phyloP scores from a whole-genome alignment of 1,139 yeast species.

The Pichia sp. region DNA sequence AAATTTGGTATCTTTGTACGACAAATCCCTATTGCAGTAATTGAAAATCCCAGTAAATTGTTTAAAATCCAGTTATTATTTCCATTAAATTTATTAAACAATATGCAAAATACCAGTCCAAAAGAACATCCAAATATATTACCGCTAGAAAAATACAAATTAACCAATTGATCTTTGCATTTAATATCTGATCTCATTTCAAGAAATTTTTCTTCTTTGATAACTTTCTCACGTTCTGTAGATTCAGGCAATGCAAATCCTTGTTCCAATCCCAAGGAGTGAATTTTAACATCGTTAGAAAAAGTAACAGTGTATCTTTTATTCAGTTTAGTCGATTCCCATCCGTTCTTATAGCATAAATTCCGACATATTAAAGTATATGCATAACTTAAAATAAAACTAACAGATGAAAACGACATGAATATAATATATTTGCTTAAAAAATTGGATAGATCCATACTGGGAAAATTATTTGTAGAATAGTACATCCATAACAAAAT shows the following conservation, averaged over 20 bases:
- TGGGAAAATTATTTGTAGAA: conserved; percentile 31
- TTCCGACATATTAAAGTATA: conserved; percentile 27
- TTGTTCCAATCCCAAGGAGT: conserved; percentile 29
- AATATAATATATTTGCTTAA: conserved; percentile 34
- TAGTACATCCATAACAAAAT: conserved; percentile 36
- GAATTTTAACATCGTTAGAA: conserved; percentile 30
- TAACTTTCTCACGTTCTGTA: conserved; percentile 24
- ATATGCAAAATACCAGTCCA: conserved; percentile 26
- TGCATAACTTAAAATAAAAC: conserved; percentile 24
- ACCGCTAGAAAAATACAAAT: conserved; percentile 34
- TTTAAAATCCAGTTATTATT: conserved; percentile 34
- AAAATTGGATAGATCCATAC: conserved; percentile 28
- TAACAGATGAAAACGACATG: conserved; percentile 29
- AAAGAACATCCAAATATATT: conserved; percentile 29
- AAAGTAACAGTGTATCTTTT: conserved; percentile 31
- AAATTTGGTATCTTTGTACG: conserved; percentile 35
- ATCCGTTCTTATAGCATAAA: conserved; percentile 21
- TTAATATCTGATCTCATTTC: conserved; percentile 23
- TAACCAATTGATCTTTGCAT: conserved; percentile 30
- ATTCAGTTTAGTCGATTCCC: conserved; percentile 20
- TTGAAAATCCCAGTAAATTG: conserved; percentile 34
- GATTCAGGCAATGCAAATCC: conserved; percentile 22
- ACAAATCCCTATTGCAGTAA: conserved; percentile 36
- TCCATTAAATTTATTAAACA: conserved; percentile 29
- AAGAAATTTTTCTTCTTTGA: conserved; percentile 22